These are phyloP conservation scores for Oryza punctata DNA, from an alignment of 176 grass and related monocot species.

Conservation along the genomic window DNA sequence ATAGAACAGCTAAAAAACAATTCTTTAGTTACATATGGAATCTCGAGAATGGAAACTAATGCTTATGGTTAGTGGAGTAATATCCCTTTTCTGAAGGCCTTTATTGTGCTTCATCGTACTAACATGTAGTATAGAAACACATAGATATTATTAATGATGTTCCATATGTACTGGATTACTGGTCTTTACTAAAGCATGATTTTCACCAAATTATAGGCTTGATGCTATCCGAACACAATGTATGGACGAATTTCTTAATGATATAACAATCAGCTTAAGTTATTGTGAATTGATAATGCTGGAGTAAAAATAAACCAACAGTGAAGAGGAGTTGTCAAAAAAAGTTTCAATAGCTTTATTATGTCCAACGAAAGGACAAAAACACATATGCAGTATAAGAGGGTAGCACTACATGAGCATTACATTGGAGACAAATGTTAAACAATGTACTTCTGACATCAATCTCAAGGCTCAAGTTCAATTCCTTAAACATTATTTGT, in stretches of 20 bases:
- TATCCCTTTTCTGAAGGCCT: constrained; percentile 3
- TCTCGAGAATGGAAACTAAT: constrained; percentile 4
- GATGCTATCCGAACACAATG: constrained; percentile 19
- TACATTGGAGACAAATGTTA: background rate
- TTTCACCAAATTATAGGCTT: constrained; percentile 6
- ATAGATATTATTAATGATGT: background rate
- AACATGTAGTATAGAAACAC: constrained; percentile 26
- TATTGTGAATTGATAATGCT: constrained; percentile 23
- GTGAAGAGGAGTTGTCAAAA: constrained; percentile 9
- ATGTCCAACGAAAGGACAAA: constrained; percentile 5
- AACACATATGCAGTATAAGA: constrained; percentile 21
- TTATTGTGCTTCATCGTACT: constrained; percentile 7
- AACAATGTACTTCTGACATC: constrained; percentile 30
- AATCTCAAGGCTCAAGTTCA: constrained; percentile 10
- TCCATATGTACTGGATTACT: background rate
- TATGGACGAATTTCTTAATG: background rate
- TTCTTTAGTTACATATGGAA: constrained; percentile 8
- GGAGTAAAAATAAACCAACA: constrained; percentile 28
- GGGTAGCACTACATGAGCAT: constrained; percentile 13
- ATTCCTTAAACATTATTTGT: background rate
- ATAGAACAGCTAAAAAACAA: constrained; percentile 6
- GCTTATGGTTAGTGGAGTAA: background rate
- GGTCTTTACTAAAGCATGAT: background rate
- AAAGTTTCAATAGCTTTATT: background rate
- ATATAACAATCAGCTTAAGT: constrained; percentile 37